Percentiles rank a stretch among this genome's conserved stretches.
phyloP scores from a whole-genome alignment of 305 asterid genomes.

The Lippia alba region DNA sequence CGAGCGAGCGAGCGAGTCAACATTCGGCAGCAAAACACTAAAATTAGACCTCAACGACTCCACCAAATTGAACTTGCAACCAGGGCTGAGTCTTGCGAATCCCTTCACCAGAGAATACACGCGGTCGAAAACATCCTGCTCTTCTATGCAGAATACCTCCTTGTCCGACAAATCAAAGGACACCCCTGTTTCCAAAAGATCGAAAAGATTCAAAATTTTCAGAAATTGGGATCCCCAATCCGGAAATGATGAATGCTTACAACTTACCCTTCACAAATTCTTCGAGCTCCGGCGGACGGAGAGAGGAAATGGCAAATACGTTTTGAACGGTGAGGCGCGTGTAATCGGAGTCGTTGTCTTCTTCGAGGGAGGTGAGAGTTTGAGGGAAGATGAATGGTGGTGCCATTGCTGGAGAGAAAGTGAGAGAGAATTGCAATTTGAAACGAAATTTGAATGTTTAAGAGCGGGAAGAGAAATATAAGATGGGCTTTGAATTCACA shows the following conservation, averaged over 20 bases:
- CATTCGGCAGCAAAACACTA: slow-evolving; percentile 86
- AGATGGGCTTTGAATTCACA: background rate
- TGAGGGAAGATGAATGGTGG: slow-evolving; percentile 75
- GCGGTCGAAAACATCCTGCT: slow-evolving; percentile 85
- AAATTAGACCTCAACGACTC: slow-evolving; percentile 90
- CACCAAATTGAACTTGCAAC: slow-evolving; percentile 75
- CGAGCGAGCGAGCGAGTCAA: slow-evolving; percentile 62
- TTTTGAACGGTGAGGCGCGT: slow-evolving; percentile 58
- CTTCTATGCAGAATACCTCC: slow-evolving; percentile 86
- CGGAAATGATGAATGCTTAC: slow-evolving; percentile 11
- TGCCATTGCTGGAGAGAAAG: slow-evolving; percentile 48
- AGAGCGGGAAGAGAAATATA: slow-evolving; percentile 44
- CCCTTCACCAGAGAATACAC: slow-evolving; percentile 86
- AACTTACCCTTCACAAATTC: slow-evolving; percentile 83
- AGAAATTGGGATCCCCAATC: slow-evolving; percentile 8
- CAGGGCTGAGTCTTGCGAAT: slow-evolving; percentile 54
- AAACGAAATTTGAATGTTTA: slow-evolving; percentile 31
- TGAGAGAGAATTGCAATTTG: slow-evolving; percentile 31
- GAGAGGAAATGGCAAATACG: slow-evolving; percentile 43
- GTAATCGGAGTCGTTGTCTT: slow-evolving; percentile 52
- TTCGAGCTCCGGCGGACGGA: slow-evolving; percentile 72
- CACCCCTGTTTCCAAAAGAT: slow-evolving; percentile 47
- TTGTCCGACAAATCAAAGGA: slow-evolving; percentile 90
- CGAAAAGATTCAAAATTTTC: background rate
- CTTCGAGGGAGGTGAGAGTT: slow-evolving; percentile 66